Evolutionary conservation across 176 grass and related monocot species (phyloP).

Genomic region (Rhipidocladum racemiflorum): DNA sequence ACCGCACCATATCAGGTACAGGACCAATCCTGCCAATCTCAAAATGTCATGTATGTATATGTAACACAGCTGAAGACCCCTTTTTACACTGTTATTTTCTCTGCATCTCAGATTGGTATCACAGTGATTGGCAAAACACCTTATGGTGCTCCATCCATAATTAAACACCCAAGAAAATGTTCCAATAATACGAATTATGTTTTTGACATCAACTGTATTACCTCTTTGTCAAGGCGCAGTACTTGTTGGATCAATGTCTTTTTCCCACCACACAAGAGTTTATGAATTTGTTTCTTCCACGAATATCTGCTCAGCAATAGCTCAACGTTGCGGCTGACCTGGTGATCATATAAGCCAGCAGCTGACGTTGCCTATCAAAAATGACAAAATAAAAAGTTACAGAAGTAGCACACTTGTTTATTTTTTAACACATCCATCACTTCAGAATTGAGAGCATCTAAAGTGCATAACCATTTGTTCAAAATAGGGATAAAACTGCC

Average conservation of each 20-base stretch:
- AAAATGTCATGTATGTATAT: not conserved
- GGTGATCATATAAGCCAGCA: slow-evolving; percentile 65
- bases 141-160: not conserved
- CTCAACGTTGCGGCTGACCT: slow-evolving; percentile 55
- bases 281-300: slow-evolving; percentile 73
- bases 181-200: not conserved
- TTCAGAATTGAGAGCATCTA: not conserved
- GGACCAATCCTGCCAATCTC: not conserved
- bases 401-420: not conserved
- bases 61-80: not conserved
- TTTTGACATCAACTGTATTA: slow-evolving; percentile 26
- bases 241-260: slow-evolving; percentile 60
- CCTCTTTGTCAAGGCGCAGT: slow-evolving; percentile 62
- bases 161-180: slow-evolving; percentile 10
- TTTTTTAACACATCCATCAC: not conserved
- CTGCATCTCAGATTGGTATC: not conserved
- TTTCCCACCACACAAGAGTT: slow-evolving; percentile 48
- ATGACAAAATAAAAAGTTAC: not conserved
- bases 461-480: not conserved
- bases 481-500: not conserved
- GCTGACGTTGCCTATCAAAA: slow-evolving; percentile 60
- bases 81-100: slow-evolving; percentile 6
- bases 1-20: slow-evolving; percentile 8
- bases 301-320: slow-evolving; percentile 54
- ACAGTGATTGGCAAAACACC: not conserved